Percentiles rank a stretch among this genome's conserved stretches.
Evolutionary conservation across 139 green algal species (phyloP).

Genomic region (Marvania coccoides): DNA sequence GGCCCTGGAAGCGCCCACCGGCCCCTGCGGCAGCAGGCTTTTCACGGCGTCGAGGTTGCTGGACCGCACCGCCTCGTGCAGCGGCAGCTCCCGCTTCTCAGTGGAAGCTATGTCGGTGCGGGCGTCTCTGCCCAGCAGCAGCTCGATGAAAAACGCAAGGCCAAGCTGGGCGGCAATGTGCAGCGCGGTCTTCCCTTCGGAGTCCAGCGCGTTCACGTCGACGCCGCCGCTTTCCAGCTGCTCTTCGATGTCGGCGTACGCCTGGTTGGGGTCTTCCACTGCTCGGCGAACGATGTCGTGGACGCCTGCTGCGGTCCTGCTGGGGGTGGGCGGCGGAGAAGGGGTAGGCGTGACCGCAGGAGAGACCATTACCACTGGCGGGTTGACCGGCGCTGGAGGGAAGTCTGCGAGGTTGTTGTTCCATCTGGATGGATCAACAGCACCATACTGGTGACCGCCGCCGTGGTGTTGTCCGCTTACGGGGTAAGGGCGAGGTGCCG

Average conservation of each 20-base stretch:
- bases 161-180: neutral
- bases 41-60: neutral
- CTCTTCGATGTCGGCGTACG: neutral
- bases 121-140: neutral
- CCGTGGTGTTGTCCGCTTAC: no score
- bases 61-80: neutral
- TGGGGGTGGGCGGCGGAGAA: no score
- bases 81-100: neutral
- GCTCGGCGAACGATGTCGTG: neutral
- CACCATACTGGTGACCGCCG: no score
- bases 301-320: no score
- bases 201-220: neutral
- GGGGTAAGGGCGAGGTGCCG: no score
- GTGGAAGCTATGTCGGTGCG: neutral
- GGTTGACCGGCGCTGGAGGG: no score
- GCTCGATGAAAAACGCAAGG: neutral
- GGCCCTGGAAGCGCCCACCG: no score
- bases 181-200: neutral
- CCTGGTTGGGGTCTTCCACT: neutral
- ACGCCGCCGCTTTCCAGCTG: neutral
- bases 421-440: no score
- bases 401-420: no score
- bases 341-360: no score
- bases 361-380: no score
- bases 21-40: neutral